Percentiles rank a stretch among this genome's conserved stretches.
Conservation (phyloP, 768 basidiomycete species). For the Vararia minispora region DNA sequence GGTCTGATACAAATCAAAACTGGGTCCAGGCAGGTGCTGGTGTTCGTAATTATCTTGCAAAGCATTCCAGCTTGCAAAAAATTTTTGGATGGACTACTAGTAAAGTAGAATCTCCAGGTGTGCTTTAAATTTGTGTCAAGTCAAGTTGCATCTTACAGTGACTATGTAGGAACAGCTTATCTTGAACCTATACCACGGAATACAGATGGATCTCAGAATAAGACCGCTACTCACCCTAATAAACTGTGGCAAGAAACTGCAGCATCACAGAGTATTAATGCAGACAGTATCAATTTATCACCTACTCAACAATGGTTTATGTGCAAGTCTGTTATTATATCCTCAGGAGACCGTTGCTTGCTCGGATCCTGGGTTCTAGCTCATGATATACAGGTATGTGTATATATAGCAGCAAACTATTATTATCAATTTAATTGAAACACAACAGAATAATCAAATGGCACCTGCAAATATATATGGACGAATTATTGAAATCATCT, state of each 20-base stretch:
- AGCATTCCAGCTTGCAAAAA: constrained; percentile 13
- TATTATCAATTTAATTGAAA: not conserved
- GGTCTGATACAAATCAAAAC: not conserved
- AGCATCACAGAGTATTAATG: not conserved
- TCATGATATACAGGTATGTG: not conserved
- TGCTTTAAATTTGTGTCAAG: not conserved
- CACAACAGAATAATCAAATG: no score
- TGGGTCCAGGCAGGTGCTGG: constrained; percentile 10
- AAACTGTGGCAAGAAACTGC: not conserved
- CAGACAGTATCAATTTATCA: not conserved
- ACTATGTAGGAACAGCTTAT: not conserved
- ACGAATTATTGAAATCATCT: not conserved
- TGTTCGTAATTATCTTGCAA: constrained; percentile 10
- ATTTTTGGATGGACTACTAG: constrained; percentile 14
- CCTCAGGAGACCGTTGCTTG: not conserved
- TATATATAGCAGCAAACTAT: no score
- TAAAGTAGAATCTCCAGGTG: constrained; percentile 1
- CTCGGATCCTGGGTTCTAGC: not conserved
- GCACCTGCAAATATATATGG: not conserved
- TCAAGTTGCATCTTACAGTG: not conserved
- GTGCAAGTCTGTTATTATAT: not conserved
- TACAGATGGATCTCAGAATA: no score
- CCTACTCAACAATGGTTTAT: no score
- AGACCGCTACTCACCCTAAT: no score
- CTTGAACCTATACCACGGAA: no score